Evolutionary conservation across 2,329 filamentous ascomycete genomes (phyloP), one percentile per base, ranked within the genome.

Genomic region (Nigrospora oryzae): DNA sequence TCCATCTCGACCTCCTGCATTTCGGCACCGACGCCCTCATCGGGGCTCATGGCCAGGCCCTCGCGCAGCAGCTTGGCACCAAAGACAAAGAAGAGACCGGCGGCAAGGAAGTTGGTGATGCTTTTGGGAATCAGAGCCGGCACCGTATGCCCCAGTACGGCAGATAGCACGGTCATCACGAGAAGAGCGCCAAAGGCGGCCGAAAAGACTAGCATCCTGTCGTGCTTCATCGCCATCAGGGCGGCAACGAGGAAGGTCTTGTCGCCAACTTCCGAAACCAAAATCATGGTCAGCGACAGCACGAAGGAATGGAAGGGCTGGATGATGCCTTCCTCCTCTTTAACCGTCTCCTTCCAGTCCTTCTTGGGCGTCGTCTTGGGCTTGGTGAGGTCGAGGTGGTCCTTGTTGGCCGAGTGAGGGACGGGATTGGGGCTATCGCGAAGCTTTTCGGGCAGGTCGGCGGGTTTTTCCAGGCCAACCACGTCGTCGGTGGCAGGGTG

Each of bases 161-260:
- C 93, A 1, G 93, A 97, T 14, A 98, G 77, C 11, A 97, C 77
- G 0, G 93, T 98, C 93, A 98, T 98, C 61, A 86, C 79, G 48
- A 95, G 79, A 38, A 98, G 74, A 11, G 93, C 94, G 43, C 84
- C 82, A 56, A 95, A 91, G n/a, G 93, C 93, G 8, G 93, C 89
- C 2, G 88, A 86, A 68, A 98, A 98, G 49, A 98, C 93, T 12
- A 97, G 77, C 51, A 95, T 71, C 43, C 93, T 84, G 50, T 93
- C 86, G 58, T 98, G 91, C 63, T 95, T 93, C 93, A 98, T 98
- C 12, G 93, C 93, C 93, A 98, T 98, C 15, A 98, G 79, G 8
- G 90, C 91, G 7, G 93, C 93, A 17, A 98, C 89, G 37, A 98
- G 76, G 71, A 98, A 98, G 0, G 93, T 98, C 70, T 98, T 98